Percentiles rank a stretch among this genome's conserved stretches.
Conservation (phyloP, 2,329 filamentous ascomycete species). For the Raffaelea ambrosiae region DNA sequence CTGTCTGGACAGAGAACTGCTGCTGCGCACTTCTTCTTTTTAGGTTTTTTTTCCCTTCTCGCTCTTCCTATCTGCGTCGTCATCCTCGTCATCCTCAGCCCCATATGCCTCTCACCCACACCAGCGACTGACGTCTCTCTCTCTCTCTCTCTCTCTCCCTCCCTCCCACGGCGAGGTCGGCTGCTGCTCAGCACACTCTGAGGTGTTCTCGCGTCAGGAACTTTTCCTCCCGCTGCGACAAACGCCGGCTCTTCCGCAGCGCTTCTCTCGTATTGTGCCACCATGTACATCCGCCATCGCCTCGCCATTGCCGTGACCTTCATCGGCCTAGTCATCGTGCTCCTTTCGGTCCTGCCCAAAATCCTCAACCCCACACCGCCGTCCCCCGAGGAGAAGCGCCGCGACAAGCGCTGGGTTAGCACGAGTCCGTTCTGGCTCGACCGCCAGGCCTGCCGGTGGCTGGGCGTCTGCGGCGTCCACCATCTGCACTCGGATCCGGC, state of each 20-base stretch:
- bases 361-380: conserved; percentile 57
- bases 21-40: not conserved
- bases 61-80: not conserved
- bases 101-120: not conserved
- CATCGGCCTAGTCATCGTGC: conserved; percentile 31
- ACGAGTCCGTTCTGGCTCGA: conserved; percentile 67
- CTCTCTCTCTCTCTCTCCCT: not conserved
- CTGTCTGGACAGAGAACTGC: conserved; percentile 1
- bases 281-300: conserved; percentile 41
- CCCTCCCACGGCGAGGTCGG: not conserved
- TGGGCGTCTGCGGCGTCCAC: conserved; percentile 69
- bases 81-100: not conserved
- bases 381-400: conserved; percentile 49
- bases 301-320: conserved; percentile 25
- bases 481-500: conserved; percentile 58
- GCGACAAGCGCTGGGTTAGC: conserved; percentile 60
- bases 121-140: no score
- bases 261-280: not conserved
- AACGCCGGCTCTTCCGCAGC: not conserved
- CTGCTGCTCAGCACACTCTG: not conserved
- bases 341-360: conserved; percentile 42
- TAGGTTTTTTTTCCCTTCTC: not conserved
- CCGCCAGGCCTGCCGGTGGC: conserved; percentile 68
- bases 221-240: no score
- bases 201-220: no score